Percentiles rank a stretch among this genome's conserved stretches.
Evolutionary conservation across 2,329 filamentous ascomycete genomes (phyloP).

Genomic region (Fusarium dlaminii): DNA sequence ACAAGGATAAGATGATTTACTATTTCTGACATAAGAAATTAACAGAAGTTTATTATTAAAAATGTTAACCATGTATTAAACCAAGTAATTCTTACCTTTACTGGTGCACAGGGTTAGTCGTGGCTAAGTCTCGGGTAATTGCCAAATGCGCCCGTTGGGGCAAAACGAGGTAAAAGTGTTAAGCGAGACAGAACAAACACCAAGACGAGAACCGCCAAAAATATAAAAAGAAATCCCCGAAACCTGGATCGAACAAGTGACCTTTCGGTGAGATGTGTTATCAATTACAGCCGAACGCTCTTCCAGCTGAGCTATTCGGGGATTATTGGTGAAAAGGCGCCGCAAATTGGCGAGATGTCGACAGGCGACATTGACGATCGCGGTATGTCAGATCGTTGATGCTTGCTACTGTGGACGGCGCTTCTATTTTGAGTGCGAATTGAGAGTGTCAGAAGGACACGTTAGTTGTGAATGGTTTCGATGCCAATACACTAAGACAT

Average conservation of each 20-base stretch:
- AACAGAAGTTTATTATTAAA: too few relatives aligned
- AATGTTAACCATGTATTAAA: too few relatives aligned
- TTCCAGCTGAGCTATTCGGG: slow-evolving; percentile 33
- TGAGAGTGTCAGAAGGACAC: background rate
- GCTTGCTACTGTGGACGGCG: background rate
- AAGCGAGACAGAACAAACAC: background rate
- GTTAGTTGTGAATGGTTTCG: rapidly evolving
- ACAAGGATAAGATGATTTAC: too few relatives aligned
- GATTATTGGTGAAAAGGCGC: slow-evolving; percentile 38
- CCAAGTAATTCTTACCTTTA: too few relatives aligned
- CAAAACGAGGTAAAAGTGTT: background rate
- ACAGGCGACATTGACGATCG: background rate
- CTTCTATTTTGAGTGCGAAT: rapidly evolving
- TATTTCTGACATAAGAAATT: too few relatives aligned
- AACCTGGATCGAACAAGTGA: slow-evolving; percentile 34
- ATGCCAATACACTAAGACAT: rapidly evolving
- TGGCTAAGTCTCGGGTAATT: background rate
- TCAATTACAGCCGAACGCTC: slow-evolving; percentile 30
- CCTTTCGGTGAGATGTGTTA: slow-evolving; percentile 21
- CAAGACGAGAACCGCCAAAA: background rate
- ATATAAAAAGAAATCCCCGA: slow-evolving; percentile 8
- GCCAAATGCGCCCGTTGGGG: rapidly evolving
- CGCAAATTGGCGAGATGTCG: background rate
- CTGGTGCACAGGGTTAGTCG: too few relatives aligned
- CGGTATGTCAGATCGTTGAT: background rate